Percentiles rank a stretch among this genome's conserved stretches.
Conservation (phyloP, 441 rosid genomes). For the Euphorbia celastroides region DNA sequence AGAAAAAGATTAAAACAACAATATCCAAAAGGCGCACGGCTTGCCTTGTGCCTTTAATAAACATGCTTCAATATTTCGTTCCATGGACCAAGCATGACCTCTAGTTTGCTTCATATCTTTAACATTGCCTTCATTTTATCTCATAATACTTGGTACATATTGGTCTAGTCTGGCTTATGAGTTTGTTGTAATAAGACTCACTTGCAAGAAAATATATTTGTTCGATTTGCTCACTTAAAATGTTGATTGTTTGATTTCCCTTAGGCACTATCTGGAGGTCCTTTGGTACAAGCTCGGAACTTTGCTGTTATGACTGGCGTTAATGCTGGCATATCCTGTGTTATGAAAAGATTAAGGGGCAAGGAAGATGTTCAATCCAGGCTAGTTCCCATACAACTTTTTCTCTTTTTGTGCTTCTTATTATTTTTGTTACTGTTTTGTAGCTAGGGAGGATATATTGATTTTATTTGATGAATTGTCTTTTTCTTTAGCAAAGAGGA, state of each 20-base stretch:
- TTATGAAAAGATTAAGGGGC: conserved; percentile 87
- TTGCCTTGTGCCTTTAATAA: no score
- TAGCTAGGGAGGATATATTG: neutral
- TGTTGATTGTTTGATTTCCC: conserved; percentile 7
- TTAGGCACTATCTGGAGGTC: conserved; percentile 88
- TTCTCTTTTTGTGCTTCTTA: neutral
- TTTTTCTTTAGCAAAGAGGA: neutral
- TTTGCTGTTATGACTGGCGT: conserved; percentile 93
- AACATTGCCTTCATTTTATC: neutral
- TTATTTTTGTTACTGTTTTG: neutral
- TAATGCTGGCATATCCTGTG: conserved; percentile 80
- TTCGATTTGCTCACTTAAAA: neutral
- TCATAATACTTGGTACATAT: neutral
- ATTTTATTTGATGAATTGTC: neutral
- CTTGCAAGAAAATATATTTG: neutral
- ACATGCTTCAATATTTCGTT: neutral
- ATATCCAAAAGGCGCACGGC: no score
- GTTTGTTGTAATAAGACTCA: neutral
- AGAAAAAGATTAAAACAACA: no score
- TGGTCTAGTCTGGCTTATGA: neutral
- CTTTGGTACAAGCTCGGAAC: conserved; percentile 88
- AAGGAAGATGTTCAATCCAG: conserved; percentile 92
- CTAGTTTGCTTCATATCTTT: neutral
- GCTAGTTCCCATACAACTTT: conserved; percentile 25
- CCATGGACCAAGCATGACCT: neutral